Conservation (phyloP, 345 rosid genomes). For the Diplotaxis tenuifolia region DNA sequence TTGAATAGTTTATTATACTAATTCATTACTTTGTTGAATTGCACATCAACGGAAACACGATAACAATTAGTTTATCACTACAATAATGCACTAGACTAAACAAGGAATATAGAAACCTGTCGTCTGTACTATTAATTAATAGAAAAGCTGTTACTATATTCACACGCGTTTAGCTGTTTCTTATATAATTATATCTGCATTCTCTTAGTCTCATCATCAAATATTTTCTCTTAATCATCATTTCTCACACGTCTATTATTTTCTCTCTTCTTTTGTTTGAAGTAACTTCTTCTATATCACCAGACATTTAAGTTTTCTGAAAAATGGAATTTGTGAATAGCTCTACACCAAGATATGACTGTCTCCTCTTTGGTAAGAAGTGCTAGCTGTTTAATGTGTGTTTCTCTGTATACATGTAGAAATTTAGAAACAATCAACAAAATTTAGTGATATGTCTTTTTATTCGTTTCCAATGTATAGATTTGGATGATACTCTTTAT, state of each 20-base stretch:
- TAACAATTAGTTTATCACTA: neutral
- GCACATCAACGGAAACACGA: neutral
- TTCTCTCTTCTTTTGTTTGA: neutral
- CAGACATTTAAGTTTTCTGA: constrained; percentile 12
- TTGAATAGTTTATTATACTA: neutral
- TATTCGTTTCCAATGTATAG: constrained; percentile 32
- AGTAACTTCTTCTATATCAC: constrained; percentile 1
- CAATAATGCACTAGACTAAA: neutral
- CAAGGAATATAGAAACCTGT: neutral
- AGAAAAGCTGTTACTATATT: neutral
- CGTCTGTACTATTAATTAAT: neutral
- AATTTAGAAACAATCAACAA: neutral
- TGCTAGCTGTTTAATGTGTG: neutral
- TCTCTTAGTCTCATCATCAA: constrained; percentile 28
- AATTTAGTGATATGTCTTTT: neutral
- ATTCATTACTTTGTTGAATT: neutral
- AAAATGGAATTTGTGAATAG: constrained; percentile 28
- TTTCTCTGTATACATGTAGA: neutral
- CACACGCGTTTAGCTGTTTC: constrained; percentile 12
- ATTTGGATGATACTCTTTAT: constrained; percentile 77
- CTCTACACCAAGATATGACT: constrained; percentile 52
- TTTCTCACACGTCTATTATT: neutral
- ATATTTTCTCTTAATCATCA: neutral
- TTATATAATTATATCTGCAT: constrained; percentile 19
- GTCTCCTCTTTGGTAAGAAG: constrained; percentile 75